A percentile compares a stretch with the other conserved stretches of the same genome.
Conservation (phyloP, 208 protist species). For the Novymonas esmeraldas region DNA sequence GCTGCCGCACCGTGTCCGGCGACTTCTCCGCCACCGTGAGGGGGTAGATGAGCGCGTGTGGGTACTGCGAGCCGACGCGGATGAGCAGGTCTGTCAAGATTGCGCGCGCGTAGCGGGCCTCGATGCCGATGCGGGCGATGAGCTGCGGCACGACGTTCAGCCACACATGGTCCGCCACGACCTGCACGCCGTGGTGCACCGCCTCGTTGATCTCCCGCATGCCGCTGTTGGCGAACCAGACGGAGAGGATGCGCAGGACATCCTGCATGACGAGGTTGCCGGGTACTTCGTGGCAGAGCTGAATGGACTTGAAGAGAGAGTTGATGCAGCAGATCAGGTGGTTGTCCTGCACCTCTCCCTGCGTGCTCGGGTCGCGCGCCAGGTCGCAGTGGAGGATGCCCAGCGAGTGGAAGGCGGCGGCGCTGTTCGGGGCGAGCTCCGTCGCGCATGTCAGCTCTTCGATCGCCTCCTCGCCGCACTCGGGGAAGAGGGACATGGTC, state of each 20-base stretch:
- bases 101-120: slow-evolving; percentile 76
- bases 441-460: slow-evolving; percentile 70
- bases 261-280: slow-evolving; percentile 95
- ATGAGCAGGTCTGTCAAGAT: slow-evolving; percentile 95
- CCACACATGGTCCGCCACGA: slow-evolving; percentile 97
- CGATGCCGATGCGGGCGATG: slow-evolving; percentile 98
- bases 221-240: slow-evolving; percentile 97
- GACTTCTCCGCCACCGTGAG: slow-evolving; percentile 97
- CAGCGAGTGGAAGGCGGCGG: slow-evolving; percentile 80
- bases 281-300: slow-evolving; percentile 67
- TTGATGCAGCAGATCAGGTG: slow-evolving; percentile 76
- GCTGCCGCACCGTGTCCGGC: slow-evolving; percentile 66
- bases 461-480: slow-evolving; percentile 81
- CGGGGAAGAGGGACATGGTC: slow-evolving; percentile 83
- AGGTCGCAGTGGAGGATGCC: slow-evolving; percentile 90
- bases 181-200: slow-evolving; percentile 92
- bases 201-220: slow-evolving; percentile 77
- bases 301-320: slow-evolving; percentile 83
- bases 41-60: slow-evolving; percentile 99
- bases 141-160: slow-evolving; percentile 99
- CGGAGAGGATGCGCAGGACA: slow-evolving; percentile 98
- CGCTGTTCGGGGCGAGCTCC: slow-evolving; percentile 73
- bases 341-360: slow-evolving; percentile 56
- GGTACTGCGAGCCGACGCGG: slow-evolving; percentile 96
- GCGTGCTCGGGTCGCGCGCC: slow-evolving; percentile 66